Percentiles rank a stretch among this genome's conserved stretches.
These are phyloP conservation scores for Talaromyces sp. DNA, from an alignment of 2,329 filamentous ascomycete genomes.

Conservation along the genomic window DNA sequence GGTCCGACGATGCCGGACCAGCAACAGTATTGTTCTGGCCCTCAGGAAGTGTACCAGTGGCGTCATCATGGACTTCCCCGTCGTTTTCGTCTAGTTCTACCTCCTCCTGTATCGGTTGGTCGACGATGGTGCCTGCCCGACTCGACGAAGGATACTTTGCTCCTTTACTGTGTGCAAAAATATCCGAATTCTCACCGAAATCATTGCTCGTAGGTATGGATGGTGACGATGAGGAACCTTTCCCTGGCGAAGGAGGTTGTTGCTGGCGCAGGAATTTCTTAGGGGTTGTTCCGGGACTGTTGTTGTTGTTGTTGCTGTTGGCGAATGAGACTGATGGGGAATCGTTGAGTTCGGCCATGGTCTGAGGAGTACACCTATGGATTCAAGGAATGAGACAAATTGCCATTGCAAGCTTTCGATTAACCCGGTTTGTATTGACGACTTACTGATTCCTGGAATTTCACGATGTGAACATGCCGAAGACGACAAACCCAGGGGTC, in stretches of 20 bases:
- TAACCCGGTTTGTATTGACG: neutral
- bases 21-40: neutral
- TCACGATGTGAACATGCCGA: neutral
- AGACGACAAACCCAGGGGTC: neutral
- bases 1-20: conserved; percentile 41
- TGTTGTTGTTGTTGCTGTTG: neutral
- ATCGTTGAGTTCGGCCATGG: conserved; percentile 2
- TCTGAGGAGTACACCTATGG: neutral
- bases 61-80: neutral
- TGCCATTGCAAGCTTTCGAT: neutral
- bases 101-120: conserved; percentile 15
- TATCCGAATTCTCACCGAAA: neutral
- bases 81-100: neutral
- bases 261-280: conserved; percentile 9
- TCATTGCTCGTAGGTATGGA: neutral
- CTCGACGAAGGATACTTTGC: conserved; percentile 4
- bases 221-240: neutral
- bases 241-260: neutral
- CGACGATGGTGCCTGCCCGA: conserved; percentile 11
- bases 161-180: neutral
- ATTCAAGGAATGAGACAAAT: neutral
- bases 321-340: neutral
- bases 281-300: conserved; percentile 8
- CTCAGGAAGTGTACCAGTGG: neutral
- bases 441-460: neutral